Percentiles rank a stretch among this genome's conserved stretches.
Evolutionary conservation across 1,284 basidiomycete genomes (phyloP).

Genomic region (Dichomitus squalens): DNA sequence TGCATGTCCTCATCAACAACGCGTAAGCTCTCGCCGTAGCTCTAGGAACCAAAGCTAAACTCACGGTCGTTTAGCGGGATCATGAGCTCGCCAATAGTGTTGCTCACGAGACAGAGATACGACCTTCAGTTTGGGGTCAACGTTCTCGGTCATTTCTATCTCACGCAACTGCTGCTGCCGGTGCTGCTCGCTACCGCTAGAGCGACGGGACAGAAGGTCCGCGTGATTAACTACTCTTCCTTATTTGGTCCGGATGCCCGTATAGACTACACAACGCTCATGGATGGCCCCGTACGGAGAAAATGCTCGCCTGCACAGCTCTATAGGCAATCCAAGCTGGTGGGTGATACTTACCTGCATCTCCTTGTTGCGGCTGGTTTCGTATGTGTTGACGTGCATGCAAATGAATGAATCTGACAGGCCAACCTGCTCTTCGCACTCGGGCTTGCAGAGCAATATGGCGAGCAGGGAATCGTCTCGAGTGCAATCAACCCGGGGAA

Average conservation of each 20-base stretch:
- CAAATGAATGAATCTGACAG: no score
- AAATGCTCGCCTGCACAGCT: constrained; percentile 7
- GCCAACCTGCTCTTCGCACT: constrained; percentile 47
- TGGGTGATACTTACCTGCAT: no score
- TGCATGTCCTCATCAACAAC: constrained; percentile 28
- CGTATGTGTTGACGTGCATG: no score
- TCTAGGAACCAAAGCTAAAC: not conserved
- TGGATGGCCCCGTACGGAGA: constrained; percentile 21
- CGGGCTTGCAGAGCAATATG: constrained; percentile 52
- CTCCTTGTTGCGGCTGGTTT: no score
- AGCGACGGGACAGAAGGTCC: constrained; percentile 5
- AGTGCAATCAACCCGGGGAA: constrained; percentile 44
- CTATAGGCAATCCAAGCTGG: constrained; percentile 45
- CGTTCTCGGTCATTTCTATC: constrained; percentile 24
- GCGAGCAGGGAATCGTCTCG: constrained; percentile 52
- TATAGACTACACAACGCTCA: constrained; percentile 24
- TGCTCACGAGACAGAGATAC: constrained; percentile 17
- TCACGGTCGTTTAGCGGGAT: constrained; percentile 2
- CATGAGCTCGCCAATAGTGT: constrained; percentile 14
- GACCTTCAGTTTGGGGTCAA: constrained; percentile 23
- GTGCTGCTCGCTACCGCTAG: constrained; percentile 17
- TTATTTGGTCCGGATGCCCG: not conserved
- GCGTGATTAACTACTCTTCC: constrained; percentile 20
- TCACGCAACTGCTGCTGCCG: constrained; percentile 21
- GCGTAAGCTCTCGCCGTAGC: constrained; percentile 8